Conservation (phyloP, 768 basidiomycete genomes). For the Macrolepiota fuliginosa region DNA sequence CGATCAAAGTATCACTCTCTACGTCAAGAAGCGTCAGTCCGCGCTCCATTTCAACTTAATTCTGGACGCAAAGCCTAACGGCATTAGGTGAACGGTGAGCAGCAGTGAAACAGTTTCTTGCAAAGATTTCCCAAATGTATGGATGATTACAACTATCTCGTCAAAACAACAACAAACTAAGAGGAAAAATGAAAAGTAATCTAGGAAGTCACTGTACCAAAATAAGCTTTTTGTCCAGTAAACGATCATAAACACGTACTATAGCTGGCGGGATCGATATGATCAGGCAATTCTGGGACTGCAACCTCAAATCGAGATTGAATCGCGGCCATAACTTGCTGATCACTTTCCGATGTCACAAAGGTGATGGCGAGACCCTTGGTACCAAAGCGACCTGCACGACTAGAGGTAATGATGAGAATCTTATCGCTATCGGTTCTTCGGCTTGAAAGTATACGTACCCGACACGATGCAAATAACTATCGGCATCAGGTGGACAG, state of each 20-base stretch:
- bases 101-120: not conserved
- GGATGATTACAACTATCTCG: slow-evolving; percentile 20
- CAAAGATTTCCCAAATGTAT: not conserved
- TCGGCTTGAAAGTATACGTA: slow-evolving; percentile 32
- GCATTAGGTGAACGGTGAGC: not conserved
- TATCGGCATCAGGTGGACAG: slow-evolving; percentile 94
- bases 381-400: slow-evolving; percentile 98
- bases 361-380: slow-evolving; percentile 99
- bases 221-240: slow-evolving; percentile 8
- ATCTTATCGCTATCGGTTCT: not conserved
- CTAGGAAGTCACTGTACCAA: slow-evolving; percentile 48
- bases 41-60: no score
- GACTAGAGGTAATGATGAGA: slow-evolving; percentile 40
- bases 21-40: no score
- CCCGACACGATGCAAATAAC: slow-evolving; percentile 98
- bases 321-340: slow-evolving; percentile 92
- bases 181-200: slow-evolving; percentile 18
- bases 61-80: no score
- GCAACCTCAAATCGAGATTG: slow-evolving; percentile 98
- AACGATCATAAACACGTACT: slow-evolving; percentile 54
- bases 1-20: no score
- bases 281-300: slow-evolving; percentile 91
- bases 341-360: slow-evolving; percentile 88
- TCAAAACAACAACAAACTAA: slow-evolving; percentile 16
- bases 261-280: slow-evolving; percentile 93